Evolutionary conservation across 768 basidiomycete genomes (phyloP).

Genomic region (Galerina sulciceps): DNA sequence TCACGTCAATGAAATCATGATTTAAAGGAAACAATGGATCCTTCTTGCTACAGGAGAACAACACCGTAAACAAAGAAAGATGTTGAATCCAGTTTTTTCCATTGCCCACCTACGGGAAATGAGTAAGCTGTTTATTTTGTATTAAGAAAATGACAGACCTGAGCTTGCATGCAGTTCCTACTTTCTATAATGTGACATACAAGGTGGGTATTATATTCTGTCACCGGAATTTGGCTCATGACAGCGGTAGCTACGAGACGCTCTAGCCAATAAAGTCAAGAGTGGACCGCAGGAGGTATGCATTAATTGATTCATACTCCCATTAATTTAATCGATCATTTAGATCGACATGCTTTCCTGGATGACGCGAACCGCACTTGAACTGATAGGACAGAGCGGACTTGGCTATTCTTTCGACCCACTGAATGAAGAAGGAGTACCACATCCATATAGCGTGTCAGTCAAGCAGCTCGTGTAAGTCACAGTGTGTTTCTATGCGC

Average conservation of each 20-base stretch:
- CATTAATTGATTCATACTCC: neutral
- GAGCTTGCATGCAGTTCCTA: constrained; percentile 31
- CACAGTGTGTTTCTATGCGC: neutral
- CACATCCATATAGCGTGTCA: constrained; percentile 35
- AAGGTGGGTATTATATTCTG: constrained; percentile 21
- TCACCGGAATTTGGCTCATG: neutral
- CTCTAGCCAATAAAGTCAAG: constrained; percentile 25
- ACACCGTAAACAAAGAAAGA: constrained; percentile 42
- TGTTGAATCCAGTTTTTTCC: constrained; percentile 45
- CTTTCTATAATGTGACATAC: constrained; percentile 37
- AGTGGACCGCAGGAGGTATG: constrained; percentile 33
- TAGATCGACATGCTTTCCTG: constrained; percentile 41
- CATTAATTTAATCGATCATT: constrained; percentile 20
- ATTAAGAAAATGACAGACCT: neutral
- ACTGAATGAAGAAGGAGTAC: constrained; percentile 33
- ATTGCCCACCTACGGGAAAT: constrained; percentile 38
- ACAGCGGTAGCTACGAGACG: constrained; percentile 26
- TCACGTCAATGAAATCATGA: neutral
- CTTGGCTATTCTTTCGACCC: constrained; percentile 47
- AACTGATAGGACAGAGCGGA: constrained; percentile 54
- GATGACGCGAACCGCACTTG: constrained; percentile 50
- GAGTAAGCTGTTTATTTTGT: constrained; percentile 22
- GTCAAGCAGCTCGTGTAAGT: constrained; percentile 35
- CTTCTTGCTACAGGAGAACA: constrained; percentile 37
- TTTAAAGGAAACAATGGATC: neutral